Percentiles rank a stretch among this genome's conserved stretches.
Conservation (phyloP, 805 yeast genomes). For the Maudiozyma pseudohumilis region DNA sequence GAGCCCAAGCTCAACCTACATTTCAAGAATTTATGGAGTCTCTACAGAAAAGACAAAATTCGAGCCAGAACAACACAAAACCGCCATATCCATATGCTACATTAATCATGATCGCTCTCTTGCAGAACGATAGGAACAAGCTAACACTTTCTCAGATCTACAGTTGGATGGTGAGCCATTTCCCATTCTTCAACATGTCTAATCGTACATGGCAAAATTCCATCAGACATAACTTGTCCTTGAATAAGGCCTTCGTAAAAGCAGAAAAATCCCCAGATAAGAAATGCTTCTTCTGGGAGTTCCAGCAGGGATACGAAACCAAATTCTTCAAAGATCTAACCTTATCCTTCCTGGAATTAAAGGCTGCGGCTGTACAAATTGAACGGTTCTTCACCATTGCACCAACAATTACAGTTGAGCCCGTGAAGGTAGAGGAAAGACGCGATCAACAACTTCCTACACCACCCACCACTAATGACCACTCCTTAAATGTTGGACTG, state of each 20-base stretch:
- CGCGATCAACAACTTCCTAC: slow-evolving; percentile 3
- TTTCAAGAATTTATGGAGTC: slow-evolving; percentile 2
- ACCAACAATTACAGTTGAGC: background rate
- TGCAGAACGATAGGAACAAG: slow-evolving; percentile 63
- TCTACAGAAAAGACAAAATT: background rate
- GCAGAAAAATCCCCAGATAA: slow-evolving; percentile 79
- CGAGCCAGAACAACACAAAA: slow-evolving; percentile 30
- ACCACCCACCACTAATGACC: slow-evolving; percentile 3
- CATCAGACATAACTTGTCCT: slow-evolving; percentile 86
- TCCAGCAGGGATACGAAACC: slow-evolving; percentile 63
- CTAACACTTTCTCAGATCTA: slow-evolving; percentile 76
- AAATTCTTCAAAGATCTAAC: slow-evolving; percentile 52
- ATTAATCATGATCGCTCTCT: slow-evolving; percentile 84
- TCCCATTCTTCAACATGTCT: slow-evolving; percentile 66
- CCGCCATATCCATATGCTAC: slow-evolving; percentile 93
- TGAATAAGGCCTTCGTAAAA: slow-evolving; percentile 84
- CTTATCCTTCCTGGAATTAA: slow-evolving; percentile 10
- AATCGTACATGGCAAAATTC: slow-evolving; percentile 97
- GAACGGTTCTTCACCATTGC: slow-evolving; percentile 5
- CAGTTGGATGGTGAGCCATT: slow-evolving; percentile 80
- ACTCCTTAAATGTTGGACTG: background rate
- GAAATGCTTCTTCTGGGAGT: slow-evolving; percentile 79
- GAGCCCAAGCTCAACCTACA: background rate
- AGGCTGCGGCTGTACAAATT: slow-evolving; percentile 8
- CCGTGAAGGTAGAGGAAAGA: background rate